Evolutionary conservation across 139 green algal genomes (phyloP).

Genomic region (Trebouxia sp.): DNA sequence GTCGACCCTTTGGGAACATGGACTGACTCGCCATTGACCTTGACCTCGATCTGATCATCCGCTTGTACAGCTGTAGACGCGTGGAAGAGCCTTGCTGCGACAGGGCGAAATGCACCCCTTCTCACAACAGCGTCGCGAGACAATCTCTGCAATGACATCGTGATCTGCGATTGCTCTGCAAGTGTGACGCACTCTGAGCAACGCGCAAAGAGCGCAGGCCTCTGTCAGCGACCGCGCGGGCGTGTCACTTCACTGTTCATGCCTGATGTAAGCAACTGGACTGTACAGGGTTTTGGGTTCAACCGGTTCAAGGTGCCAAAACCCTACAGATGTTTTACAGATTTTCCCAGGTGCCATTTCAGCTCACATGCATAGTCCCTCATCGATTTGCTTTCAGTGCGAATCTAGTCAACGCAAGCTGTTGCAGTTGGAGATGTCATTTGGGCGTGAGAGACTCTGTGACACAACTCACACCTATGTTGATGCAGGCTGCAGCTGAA

Average conservation of each 20-base stretch:
- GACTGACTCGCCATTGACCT: constrained; percentile 85
- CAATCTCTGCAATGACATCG: background rate
- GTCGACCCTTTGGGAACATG: constrained; percentile 84
- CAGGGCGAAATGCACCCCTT: background rate
- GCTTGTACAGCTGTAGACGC: constrained; percentile 9
- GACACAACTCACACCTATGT: too few relatives aligned
- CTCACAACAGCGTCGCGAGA: background rate
- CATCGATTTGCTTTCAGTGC: too few relatives aligned
- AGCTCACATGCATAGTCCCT: too few relatives aligned
- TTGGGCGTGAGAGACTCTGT: too few relatives aligned
- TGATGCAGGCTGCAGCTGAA: too few relatives aligned
- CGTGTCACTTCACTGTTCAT: background rate
- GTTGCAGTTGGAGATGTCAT: too few relatives aligned
- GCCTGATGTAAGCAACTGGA: background rate
- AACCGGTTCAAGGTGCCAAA: too few relatives aligned
- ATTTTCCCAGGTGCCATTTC: too few relatives aligned
- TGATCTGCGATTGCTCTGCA: background rate
- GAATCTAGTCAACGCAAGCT: too few relatives aligned
- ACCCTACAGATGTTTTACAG: too few relatives aligned
- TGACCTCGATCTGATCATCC: constrained; percentile 78
- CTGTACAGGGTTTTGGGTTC: background rate
- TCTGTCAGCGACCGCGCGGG: too few relatives aligned
- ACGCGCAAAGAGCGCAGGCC: background rate
- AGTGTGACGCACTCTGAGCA: background rate
- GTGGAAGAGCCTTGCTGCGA: constrained; percentile 13